Conservation (phyloP, 129 eudicot species). For the Scalesia atractyloides region DNA sequence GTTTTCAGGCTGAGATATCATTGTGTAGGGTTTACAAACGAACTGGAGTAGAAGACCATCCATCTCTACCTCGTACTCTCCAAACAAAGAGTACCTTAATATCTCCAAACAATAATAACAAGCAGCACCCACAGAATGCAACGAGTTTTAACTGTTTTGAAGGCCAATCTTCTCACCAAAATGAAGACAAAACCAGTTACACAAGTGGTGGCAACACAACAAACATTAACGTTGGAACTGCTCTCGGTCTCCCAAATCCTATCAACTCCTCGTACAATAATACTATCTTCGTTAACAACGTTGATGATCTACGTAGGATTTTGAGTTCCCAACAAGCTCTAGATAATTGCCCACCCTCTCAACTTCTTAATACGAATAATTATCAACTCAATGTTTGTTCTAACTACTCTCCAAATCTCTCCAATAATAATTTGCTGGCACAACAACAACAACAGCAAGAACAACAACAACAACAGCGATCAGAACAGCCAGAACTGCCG, state of each 20-base stretch:
- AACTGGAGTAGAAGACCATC: constrained; percentile 84
- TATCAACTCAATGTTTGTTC: constrained; percentile 32
- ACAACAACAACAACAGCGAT: not conserved
- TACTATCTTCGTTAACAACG: constrained; percentile 20
- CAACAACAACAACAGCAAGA: constrained; percentile 14
- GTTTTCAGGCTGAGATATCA: constrained; percentile 78
- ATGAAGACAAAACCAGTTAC: constrained; percentile 37
- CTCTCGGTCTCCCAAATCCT: constrained; percentile 48
- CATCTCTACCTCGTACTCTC: constrained; percentile 68
- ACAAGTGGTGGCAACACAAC: constrained; percentile 51
- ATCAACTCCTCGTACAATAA: constrained; percentile 27
- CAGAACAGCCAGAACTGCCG: constrained; percentile 3
- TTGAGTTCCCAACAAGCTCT: constrained; percentile 62
- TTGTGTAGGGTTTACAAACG: constrained; percentile 81
- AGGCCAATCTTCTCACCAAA: constrained; percentile 30
- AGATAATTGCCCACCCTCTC: constrained; percentile 27
- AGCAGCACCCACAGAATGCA: not conserved
- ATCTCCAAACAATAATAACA: constrained; percentile 16
- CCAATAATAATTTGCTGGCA: constrained; percentile 15
- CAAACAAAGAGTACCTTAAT: constrained; percentile 54
- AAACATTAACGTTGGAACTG: constrained; percentile 40
- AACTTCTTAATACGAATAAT: constrained; percentile 28
- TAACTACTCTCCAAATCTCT: constrained; percentile 9
- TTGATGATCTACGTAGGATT: constrained; percentile 55
- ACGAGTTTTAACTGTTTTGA: constrained; percentile 27